Evolutionary conservation across 352 stramenopile species (phyloP), one percentile per base, ranked within the genome.

Genomic region (Globisporangium okanoganense): DNA sequence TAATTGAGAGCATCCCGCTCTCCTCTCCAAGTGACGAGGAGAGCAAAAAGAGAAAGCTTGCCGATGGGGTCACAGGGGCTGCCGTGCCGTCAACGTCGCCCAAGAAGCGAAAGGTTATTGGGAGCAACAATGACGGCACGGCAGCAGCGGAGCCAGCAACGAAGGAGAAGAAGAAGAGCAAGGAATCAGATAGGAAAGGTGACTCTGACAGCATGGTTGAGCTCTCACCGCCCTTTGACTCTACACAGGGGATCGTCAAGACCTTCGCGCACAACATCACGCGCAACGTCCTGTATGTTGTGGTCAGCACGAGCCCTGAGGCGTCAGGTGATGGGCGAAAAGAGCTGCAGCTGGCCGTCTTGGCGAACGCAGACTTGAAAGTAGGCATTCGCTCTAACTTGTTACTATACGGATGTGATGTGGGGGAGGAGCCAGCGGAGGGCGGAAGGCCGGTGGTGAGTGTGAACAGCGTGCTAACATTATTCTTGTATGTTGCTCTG

Each of bases 1-100:
- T 89, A 31, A 65, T 84, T 5, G 70, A 84, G n/a, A 88, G 71
- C 58, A 78, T 87, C 40, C 75, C 78, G 13, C 61, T 75, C 48
- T 67, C 64, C 14, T 70, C 72, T 8, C 64, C 62, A 4, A 70
- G 62, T 29, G n/a, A 68, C 2, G 55, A 38, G 22, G 69, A 65
- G 25, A 60, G n/a, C n/a, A 80, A 72, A 58, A 90, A 87, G 65
- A 73, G 77, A 25, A 85, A 81, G 45, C 16, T 56, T 1, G 36
- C 14, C 8, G 62, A 78, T 25, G 38, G 63, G 9, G 40, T 14
- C 20, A 44, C 44, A 20, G 49, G 16, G 52, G 67, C 47, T 9
- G 57, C 50, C 44, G 48, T 24, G 43, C 52, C 65, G 50, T 75
- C 68, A 27, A 64, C 65, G 20, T 78, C 67, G n/a, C 56, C 56